These are phyloP conservation scores for Acanthamoeba divionensis DNA, from an alignment of 208 protist species.

Conservation along the genomic window DNA sequence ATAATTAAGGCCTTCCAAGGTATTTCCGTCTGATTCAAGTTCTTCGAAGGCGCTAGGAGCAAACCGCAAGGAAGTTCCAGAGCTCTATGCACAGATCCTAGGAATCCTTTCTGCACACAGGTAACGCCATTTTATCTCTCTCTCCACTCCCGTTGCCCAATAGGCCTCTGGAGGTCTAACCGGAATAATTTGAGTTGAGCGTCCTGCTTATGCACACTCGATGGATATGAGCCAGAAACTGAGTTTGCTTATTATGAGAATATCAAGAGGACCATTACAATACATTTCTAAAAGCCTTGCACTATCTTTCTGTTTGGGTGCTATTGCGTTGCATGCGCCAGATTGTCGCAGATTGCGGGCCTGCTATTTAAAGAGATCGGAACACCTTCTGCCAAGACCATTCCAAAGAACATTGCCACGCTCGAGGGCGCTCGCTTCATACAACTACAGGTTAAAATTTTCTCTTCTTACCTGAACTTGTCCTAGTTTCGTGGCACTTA, in stretches of 20 bases:
- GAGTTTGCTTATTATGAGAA: no score
- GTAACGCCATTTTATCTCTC: no score
- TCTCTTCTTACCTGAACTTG: no score
- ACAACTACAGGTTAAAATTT: background rate
- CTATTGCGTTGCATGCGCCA: no score
- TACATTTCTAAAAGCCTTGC: no score
- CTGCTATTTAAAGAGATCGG: background rate
- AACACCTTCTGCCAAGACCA: background rate
- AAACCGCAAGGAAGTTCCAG: background rate
- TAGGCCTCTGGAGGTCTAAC: no score
- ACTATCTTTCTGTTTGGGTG: background rate
- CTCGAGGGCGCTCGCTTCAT: slow-evolving; percentile 14
- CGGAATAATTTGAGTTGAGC: no score
- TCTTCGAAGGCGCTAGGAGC: background rate
- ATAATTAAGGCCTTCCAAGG: background rate
- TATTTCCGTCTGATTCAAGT: background rate
- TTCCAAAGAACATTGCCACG: background rate
- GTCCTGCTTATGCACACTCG: no score
- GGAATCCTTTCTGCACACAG: background rate
- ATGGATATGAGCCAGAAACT: no score
- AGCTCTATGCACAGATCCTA: slow-evolving; percentile 28
- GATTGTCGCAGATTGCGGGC: background rate
- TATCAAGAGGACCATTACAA: no score
- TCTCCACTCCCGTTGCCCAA: no score
- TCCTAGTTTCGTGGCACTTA: no score